Evolutionary conservation across 768 basidiomycete genomes (phyloP).

Genomic region (Ramaria sp.): DNA sequence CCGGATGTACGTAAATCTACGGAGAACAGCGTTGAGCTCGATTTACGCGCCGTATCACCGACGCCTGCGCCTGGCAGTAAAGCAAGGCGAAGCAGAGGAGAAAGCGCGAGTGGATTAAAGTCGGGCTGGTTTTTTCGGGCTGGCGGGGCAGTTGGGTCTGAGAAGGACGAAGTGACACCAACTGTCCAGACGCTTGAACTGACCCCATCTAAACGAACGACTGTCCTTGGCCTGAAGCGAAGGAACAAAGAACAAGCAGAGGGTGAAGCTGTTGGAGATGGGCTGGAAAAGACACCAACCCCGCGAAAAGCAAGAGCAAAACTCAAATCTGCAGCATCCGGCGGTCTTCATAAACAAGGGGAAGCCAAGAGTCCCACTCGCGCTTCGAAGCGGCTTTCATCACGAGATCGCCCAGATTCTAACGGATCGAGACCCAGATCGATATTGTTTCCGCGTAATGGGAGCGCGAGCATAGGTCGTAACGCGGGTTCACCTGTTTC

Average conservation of each 20-base stretch:
- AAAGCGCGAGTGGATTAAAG: conserved; percentile 6
- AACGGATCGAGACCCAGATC: neutral
- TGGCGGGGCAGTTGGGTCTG: conserved; percentile 16
- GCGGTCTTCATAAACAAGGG: neutral
- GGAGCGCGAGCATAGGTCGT: conserved; percentile 4
- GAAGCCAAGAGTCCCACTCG: neutral
- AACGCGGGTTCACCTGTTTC: neutral
- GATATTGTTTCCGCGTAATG: neutral
- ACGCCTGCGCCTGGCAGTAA: neutral
- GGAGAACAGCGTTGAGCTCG: neutral
- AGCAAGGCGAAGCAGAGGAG: conserved; percentile 1
- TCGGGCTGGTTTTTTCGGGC: conserved; percentile 14
- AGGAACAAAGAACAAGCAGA: neutral
- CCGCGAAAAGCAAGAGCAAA: conserved; percentile 2
- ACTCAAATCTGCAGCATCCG: neutral
- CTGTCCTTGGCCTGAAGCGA: neutral
- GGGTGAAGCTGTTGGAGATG: neutral
- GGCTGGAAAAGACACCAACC: neutral
- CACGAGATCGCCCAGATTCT: neutral
- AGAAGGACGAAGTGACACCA: conserved; percentile 17
- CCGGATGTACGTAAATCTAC: neutral
- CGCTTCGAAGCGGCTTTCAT: neutral
- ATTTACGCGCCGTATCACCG: neutral
- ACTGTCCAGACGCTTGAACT: conserved; percentile 19
- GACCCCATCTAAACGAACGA: conserved; percentile 21